These are phyloP conservation scores for Paraglomus brasilianum DNA, from an alignment of 192 early-diverging fungal species.

Conservation along the genomic window DNA sequence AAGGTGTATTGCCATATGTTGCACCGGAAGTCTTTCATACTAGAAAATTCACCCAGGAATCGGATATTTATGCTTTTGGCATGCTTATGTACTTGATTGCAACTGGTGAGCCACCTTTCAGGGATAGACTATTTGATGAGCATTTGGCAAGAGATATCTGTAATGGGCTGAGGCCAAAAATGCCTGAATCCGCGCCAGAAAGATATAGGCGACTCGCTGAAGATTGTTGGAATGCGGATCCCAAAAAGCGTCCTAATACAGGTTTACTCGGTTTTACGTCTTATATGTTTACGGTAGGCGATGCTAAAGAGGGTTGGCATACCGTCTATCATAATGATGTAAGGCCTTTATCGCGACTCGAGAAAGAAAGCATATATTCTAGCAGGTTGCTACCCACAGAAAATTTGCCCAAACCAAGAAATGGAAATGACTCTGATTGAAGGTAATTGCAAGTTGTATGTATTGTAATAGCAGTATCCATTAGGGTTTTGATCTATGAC, in stretches of 20 bases:
- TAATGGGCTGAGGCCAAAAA: neutral
- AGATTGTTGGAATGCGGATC: conserved; percentile 5
- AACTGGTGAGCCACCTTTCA: neutral
- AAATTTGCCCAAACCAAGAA: too few species aligned
- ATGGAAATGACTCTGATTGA: too few species aligned
- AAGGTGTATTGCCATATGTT: conserved; percentile 19
- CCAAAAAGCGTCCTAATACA: neutral
- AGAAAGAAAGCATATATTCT: too few species aligned
- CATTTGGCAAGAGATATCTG: neutral
- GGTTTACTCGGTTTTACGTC: neutral
- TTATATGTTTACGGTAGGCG: too few species aligned
- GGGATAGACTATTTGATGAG: neutral
- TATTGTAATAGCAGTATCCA: too few species aligned
- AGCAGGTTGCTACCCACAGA: too few species aligned
- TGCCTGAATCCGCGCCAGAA: neutral
- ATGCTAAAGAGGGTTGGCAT: too few species aligned
- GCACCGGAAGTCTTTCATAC: conserved; percentile 19
- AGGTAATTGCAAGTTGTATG: too few species aligned
- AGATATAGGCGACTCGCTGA: neutral
- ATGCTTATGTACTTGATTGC: conserved; percentile 3
- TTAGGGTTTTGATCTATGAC: too few species aligned
- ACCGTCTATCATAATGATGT: too few species aligned
- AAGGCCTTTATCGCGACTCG: too few species aligned
- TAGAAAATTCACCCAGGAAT: neutral
- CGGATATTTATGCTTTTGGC: conserved; percentile 10